Base-by-base conservation (phyloP, 1,284 basidiomycete genomes). In the Apiotrichum siamense region DNA sequence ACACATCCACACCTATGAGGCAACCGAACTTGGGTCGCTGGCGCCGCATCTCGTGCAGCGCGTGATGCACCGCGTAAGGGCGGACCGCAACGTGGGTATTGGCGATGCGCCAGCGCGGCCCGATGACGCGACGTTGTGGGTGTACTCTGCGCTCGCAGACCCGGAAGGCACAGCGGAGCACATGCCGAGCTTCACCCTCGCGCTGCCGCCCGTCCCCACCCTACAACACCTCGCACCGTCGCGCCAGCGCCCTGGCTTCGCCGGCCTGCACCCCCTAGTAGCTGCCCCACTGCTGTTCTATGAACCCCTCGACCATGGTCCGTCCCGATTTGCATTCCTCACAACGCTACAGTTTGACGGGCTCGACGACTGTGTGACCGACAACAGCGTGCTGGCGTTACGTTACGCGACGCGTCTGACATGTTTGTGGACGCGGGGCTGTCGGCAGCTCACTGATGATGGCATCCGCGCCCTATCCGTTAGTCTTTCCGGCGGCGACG, bases 51-150 rank as follows among this genome's bases (percentile, higher is more conserved):
- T 70, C 10, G 39, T 60, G 0, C 17, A 37, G 11, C 45, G 58
- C 12, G 52, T 72, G 15, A 52, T 70, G 23, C 40, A 36, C 23
- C 60, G 64, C 9, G 51, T 66, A 2, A n/a, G 4, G 2, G n/a
- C 12, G 4, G 55, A 57, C 32, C 37, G 55, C 1, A 5, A n/a
- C n/a, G 13, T 31, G 3, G 15, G 11, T 9, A n/a, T 26, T 3
- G 50, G 50, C 24, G 18, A 15, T 7, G n/a, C 24, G 26, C 27
- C 27, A 4, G 13, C 13, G 4, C 53, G 54, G 18, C 70, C 70
- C 0, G 70, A 72, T 48, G 60, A 62, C 33, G 57, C 63, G 39
- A 72, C 68, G 9, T 46, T 72, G 23, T 72, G 70, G 70, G 58
- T 59, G 6, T 61, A 54, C 27, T 43, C 42, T 1, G 61, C 60